Conservation (phyloP, 352 stramenopile genomes). For the Globisporangium solare region DNA sequence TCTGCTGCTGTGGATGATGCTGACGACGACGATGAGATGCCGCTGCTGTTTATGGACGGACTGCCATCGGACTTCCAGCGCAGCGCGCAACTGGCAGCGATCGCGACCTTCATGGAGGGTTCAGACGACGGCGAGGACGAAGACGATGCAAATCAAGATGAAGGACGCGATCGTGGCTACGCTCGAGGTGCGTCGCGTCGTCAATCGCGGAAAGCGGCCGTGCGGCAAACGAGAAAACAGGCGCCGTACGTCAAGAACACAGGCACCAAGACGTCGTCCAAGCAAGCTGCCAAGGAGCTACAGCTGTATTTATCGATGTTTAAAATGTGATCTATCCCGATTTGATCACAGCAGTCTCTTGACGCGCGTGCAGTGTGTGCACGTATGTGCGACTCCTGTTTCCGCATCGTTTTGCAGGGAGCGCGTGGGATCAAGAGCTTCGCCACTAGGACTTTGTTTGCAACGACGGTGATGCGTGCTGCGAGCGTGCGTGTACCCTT, state of each 20-base stretch:
- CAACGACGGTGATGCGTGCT: too few species aligned
- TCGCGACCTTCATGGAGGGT: conserved; percentile 71
- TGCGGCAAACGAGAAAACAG: conserved; percentile 8
- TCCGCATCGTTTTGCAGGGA: too few species aligned
- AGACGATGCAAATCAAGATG: conserved; percentile 1
- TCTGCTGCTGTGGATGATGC: neutral
- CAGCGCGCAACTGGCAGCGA: conserved; percentile 65
- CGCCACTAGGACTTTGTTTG: too few species aligned
- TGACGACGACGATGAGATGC: conserved; percentile 55
- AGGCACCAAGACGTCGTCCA: neutral
- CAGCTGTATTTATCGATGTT: conserved; percentile 59
- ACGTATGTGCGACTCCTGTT: too few species aligned
- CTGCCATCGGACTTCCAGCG: conserved; percentile 60
- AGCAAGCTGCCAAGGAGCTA: conserved; percentile 39
- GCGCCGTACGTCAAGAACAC: conserved; percentile 23
- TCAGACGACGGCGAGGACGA: conserved; percentile 22
- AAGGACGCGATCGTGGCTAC: too few species aligned
- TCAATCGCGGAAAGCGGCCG: conserved; percentile 1
- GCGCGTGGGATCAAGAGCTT: too few species aligned
- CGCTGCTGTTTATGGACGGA: conserved; percentile 72
- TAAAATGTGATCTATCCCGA: conserved; percentile 19
- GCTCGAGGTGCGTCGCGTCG: neutral
- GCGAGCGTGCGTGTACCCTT: too few species aligned
- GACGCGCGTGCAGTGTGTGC: too few species aligned
- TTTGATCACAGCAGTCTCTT: too few species aligned